Evolutionary conservation across 495 filamentous ascomycete genomes (phyloP).

Genomic region (Aspergillus conjunctus): DNA sequence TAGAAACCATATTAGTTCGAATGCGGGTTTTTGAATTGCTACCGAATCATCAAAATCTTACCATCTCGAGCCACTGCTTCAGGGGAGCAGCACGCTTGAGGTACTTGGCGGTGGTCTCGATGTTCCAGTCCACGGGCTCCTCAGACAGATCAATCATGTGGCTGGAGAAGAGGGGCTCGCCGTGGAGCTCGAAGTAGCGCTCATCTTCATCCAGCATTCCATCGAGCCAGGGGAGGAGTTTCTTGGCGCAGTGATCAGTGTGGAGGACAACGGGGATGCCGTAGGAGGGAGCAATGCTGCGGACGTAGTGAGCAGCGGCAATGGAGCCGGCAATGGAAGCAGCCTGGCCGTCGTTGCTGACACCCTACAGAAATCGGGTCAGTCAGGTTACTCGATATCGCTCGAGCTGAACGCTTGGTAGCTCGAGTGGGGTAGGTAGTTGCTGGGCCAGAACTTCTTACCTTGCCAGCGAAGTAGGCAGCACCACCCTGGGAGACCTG

Average conservation of each 20-base stretch:
- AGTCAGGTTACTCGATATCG: neutral
- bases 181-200: constrained; percentile 86
- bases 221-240: constrained; percentile 93
- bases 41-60: constrained; percentile 38
- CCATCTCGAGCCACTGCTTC: constrained; percentile 99
- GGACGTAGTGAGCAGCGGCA: constrained; percentile 92
- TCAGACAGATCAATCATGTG: constrained; percentile 99
- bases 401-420: too few relatives aligned
- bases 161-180: constrained; percentile 87
- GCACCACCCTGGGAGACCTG: constrained; percentile 93
- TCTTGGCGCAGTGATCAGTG: constrained; percentile 94
- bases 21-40: too few relatives aligned
- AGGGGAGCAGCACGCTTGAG: constrained; percentile 87
- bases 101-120: constrained; percentile 85
- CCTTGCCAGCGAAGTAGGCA: constrained; percentile 92
- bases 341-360: constrained; percentile 80
- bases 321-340: constrained; percentile 86
- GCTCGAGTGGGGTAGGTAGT: neutral
- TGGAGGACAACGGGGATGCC: constrained; percentile 89
- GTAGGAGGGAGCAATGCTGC: constrained; percentile 82
- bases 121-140: constrained; percentile 87
- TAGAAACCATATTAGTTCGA: constrained; percentile 24
- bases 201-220: constrained; percentile 94
- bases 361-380: constrained; percentile 52
- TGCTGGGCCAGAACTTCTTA: constrained; percentile 28